Evolutionary conservation across 148 eudicot species (phyloP), one percentile per base, ranked within the genome.

Genomic region (Arbutus unedo): DNA sequence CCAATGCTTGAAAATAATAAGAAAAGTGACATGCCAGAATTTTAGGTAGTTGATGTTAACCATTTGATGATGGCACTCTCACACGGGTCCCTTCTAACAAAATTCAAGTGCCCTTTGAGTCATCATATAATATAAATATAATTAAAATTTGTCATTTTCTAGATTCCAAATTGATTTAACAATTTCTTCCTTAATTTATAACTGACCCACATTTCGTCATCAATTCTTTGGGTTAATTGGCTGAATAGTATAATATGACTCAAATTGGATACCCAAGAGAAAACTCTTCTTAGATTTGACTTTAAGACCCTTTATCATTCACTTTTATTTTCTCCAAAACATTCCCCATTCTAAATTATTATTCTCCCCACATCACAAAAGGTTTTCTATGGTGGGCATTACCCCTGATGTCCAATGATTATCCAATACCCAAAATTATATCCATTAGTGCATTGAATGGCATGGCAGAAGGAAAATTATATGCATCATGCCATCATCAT

Each of bases 31-130:
- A 38, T 15, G 64, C 62, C 51, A 31, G 81, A 43, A 77, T 51
- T 59, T 78, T 59, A 44, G 53, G 68, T 78, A 41, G 50, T 43
- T 78, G 77, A 62, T 80, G 80, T 79, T 81, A 85, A 56, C 77
- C 79, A 56, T 67, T 56, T 38, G 76, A 47, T 82, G 74, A 83
- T 79, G 82, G 49, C 81, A 55, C 84, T 80, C 64, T n/a, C 56
- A 80, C 56, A 80, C 51, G 57, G 53, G 75, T n/a, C 80, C 76
- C 51, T 38, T 83, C n/a, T 6, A 43, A 51, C 73, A 55, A 25
- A 76, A 54, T 60, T 23, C 8, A 76, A 86, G 85, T 88, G 90
- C 76, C 80, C 73, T 43, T 85, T 81, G 86, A 87, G 89, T 85
- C 88, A 85, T 70, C 78, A 80, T 71, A 79, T 76, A 68, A 31